phyloP scores from a whole-genome alignment of 352 stramenopile species.

The Phytophthora fragariaefolia region DNA sequence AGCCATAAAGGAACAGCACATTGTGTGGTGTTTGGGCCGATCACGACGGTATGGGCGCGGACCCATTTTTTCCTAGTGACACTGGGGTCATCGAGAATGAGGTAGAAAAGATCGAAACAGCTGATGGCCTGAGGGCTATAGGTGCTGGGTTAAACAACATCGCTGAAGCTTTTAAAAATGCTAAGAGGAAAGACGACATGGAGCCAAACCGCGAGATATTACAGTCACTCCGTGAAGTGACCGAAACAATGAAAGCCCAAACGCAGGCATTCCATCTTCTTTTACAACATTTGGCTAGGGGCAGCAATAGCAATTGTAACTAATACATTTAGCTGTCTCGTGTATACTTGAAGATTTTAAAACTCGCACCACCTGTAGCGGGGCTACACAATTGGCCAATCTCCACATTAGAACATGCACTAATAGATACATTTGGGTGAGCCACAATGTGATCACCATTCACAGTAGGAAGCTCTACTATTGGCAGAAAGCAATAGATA shows the following conservation, averaged over 20 bases:
- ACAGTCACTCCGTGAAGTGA: not conserved
- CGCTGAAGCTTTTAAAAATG: not conserved
- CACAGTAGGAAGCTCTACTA: too few relatives aligned
- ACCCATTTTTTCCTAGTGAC: slow-evolving; percentile 3
- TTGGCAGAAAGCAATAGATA: too few relatives aligned
- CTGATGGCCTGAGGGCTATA: not conserved
- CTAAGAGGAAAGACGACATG: not conserved
- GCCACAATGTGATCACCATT: too few relatives aligned
- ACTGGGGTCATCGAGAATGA: not conserved
- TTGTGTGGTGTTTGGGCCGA: slow-evolving; percentile 2
- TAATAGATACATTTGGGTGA: too few relatives aligned
- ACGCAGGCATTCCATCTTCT: not conserved
- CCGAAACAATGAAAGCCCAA: not conserved
- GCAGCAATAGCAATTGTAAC: not conserved
- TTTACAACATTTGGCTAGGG: not conserved
- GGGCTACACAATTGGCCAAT: too few relatives aligned
- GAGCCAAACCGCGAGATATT: not conserved
- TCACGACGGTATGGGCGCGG: not conserved
- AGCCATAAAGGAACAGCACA: not conserved
- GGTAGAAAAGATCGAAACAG: not conserved
- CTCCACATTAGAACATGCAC: too few relatives aligned
- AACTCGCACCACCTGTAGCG: slow-evolving; percentile 11
- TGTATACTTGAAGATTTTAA: too few relatives aligned
- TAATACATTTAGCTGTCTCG: too few relatives aligned
- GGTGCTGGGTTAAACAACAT: not conserved